A percentile compares a stretch with the other conserved stretches of the same genome.
These are phyloP conservation scores for Sinapis alba DNA, from an alignment of 441 rosid species.

Conservation along the genomic window DNA sequence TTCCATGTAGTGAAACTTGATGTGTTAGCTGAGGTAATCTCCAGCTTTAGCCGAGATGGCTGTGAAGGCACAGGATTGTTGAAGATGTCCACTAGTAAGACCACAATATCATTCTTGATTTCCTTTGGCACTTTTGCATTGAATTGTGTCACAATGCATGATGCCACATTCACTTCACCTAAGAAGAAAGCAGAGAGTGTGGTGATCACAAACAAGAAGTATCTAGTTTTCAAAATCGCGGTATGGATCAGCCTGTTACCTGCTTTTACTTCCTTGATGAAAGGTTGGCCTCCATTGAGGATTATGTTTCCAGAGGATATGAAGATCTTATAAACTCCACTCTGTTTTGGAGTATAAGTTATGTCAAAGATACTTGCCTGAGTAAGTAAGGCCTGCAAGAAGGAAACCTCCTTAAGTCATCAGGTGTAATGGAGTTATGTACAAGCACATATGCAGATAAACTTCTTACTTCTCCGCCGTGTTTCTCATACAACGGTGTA, in stretches of 20 bases:
- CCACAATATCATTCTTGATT: slow-evolving; percentile 63
- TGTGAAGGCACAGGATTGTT: slow-evolving; percentile 62
- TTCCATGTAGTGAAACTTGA: slow-evolving; percentile 63
- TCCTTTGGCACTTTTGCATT: slow-evolving; percentile 60
- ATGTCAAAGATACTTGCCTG: slow-evolving; percentile 58
- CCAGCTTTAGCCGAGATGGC: slow-evolving; percentile 59
- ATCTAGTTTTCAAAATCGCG: not conserved
- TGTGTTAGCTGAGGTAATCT: slow-evolving; percentile 59
- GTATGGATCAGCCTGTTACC: slow-evolving; percentile 46
- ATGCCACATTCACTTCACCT: slow-evolving; percentile 65
- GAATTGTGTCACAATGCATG: slow-evolving; percentile 53
- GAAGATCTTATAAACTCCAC: slow-evolving; percentile 59
- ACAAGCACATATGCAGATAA: not conserved
- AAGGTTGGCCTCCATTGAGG: slow-evolving; percentile 64
- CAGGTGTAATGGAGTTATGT: slow-evolving; percentile 8
- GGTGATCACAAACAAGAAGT: slow-evolving; percentile 3
- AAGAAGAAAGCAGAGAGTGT: slow-evolving; percentile 23
- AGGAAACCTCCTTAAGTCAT: slow-evolving; percentile 20
- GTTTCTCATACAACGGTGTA: slow-evolving; percentile 47
- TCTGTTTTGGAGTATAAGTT: slow-evolving; percentile 61
- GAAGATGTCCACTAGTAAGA: slow-evolving; percentile 63
- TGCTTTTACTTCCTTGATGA: slow-evolving; percentile 71
- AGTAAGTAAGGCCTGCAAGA: slow-evolving; percentile 47
- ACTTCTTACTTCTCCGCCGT: slow-evolving; percentile 49
- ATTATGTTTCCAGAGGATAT: slow-evolving; percentile 68